Conservation (phyloP, 192 early-diverging fungal species). For the Neocallimastix lanati region DNA sequence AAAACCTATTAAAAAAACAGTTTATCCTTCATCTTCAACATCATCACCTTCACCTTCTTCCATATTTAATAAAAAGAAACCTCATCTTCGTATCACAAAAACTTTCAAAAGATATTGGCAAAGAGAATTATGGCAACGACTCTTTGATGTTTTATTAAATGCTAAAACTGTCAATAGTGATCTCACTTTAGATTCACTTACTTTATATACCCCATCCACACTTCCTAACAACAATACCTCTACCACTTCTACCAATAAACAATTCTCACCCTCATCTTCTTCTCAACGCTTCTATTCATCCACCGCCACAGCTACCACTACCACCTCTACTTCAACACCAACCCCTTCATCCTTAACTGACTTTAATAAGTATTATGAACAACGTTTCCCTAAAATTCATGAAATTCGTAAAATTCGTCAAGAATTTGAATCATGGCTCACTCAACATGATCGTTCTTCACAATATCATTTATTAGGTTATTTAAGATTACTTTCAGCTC, state of each 20-base stretch:
- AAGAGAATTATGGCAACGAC: conserved; percentile 14
- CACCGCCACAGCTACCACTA: not conserved
- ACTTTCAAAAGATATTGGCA: conserved; percentile 20
- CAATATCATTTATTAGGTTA: not conserved
- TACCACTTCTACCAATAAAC: not conserved
- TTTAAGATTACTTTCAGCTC: not conserved
- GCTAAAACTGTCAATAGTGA: not conserved
- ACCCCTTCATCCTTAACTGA: not conserved
- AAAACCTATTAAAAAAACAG: not conserved
- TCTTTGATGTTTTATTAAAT: conserved; percentile 32
- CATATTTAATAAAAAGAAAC: not conserved
- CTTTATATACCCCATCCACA: too few relatives aligned
- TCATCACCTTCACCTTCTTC: not conserved
- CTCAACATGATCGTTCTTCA: not conserved
- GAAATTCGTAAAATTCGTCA: not conserved
- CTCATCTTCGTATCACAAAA: conserved; percentile 3
- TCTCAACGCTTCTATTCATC: too few relatives aligned
- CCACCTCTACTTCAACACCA: too few relatives aligned
- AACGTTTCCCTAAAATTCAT: not conserved
- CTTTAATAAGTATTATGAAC: not conserved
- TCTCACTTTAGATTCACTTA: not conserved
- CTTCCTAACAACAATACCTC: not conserved
- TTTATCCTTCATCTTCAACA: not conserved
- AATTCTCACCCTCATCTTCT: not conserved
- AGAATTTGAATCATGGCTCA: not conserved